These are phyloP conservation scores for Candida maesae DNA, from an alignment of 805 yeast species.

Conservation along the genomic window DNA sequence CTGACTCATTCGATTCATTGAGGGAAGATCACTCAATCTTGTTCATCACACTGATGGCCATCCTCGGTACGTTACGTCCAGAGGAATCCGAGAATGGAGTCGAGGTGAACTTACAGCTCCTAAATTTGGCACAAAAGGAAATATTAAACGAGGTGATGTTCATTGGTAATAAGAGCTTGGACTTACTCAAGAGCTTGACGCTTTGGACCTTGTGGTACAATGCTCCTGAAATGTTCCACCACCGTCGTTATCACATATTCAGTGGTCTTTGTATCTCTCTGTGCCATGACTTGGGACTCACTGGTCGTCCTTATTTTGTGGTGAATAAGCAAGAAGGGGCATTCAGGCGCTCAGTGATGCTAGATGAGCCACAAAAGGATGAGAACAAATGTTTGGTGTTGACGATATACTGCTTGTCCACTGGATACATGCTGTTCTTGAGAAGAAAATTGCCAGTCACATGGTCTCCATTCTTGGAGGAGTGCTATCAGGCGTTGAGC, in stretches of 20 bases:
- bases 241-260: slow-evolving; percentile 71
- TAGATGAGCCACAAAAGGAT: slow-evolving; percentile 36
- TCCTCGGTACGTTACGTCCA: slow-evolving; percentile 45
- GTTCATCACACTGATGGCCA: slow-evolving; percentile 61
- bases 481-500: slow-evolving; percentile 51
- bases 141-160: slow-evolving; percentile 58
- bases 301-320: slow-evolving; percentile 45
- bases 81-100: slow-evolving; percentile 13
- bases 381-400: slow-evolving; percentile 53
- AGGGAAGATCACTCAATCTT: slow-evolving; percentile 53
- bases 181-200: slow-evolving; percentile 58
- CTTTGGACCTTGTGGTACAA: slow-evolving; percentile 76
- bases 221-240: slow-evolving; percentile 76
- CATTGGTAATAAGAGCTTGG: slow-evolving; percentile 66
- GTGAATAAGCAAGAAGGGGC: slow-evolving; percentile 38
- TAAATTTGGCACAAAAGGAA: slow-evolving; percentile 48
- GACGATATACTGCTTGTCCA: slow-evolving; percentile 56
- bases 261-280: slow-evolving; percentile 61
- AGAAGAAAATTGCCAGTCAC: slow-evolving; percentile 58
- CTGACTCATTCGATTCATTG: slow-evolving; percentile 41
- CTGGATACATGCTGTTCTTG: slow-evolving; percentile 61
- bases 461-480: slow-evolving; percentile 61
- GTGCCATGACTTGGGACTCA: slow-evolving; percentile 73
- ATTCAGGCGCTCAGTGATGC: slow-evolving; percentile 36
- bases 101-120: slow-evolving; percentile 44